Evolutionary conservation across 805 yeast genomes (phyloP).

Genomic region (Saturnispora ahearnii): DNA sequence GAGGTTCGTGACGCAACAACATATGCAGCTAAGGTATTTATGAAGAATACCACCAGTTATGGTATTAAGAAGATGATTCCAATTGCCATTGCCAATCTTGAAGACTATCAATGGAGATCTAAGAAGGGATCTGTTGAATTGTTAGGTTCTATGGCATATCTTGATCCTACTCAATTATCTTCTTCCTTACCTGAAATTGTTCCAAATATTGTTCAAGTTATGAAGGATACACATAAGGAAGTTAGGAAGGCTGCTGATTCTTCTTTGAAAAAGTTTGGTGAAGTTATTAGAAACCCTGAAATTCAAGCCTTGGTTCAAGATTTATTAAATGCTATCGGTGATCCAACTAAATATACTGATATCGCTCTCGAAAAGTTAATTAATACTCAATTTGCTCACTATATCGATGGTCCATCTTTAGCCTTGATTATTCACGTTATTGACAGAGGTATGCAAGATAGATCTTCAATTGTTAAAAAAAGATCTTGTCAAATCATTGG

Average conservation of each 20-base stretch:
- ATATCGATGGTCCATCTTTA: constrained; percentile 95
- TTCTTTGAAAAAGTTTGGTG: constrained; percentile 86
- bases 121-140: constrained; percentile 95
- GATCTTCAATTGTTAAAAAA: constrained; percentile 87
- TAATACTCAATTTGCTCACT: constrained; percentile 90
- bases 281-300: constrained; percentile 94
- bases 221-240: constrained; percentile 93
- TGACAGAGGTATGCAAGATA: constrained; percentile 88
- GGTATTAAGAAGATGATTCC: constrained; percentile 92
- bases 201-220: constrained; percentile 92
- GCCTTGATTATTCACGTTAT: constrained; percentile 92
- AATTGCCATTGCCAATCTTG: constrained; percentile 73
- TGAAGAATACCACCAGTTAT: constrained; percentile 84
- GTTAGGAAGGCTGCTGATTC: constrained; percentile 92
- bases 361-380: constrained; percentile 78
- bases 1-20: constrained; percentile 89
- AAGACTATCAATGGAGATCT: constrained; percentile 90
- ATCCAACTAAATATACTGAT: constrained; percentile 87
- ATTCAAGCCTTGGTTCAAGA: constrained; percentile 86
- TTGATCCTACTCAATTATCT: constrained; percentile 90
- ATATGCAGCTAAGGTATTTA: constrained; percentile 75
- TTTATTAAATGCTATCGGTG: constrained; percentile 86
- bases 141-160: constrained; percentile 94
- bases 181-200: constrained; percentile 82
- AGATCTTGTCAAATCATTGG: constrained; percentile 98